A percentile compares a stretch with the other conserved stretches of the same genome.
phyloP scores from a whole-genome alignment of 192 early-diverging fungal species.

The Mortierella alpina region DNA sequence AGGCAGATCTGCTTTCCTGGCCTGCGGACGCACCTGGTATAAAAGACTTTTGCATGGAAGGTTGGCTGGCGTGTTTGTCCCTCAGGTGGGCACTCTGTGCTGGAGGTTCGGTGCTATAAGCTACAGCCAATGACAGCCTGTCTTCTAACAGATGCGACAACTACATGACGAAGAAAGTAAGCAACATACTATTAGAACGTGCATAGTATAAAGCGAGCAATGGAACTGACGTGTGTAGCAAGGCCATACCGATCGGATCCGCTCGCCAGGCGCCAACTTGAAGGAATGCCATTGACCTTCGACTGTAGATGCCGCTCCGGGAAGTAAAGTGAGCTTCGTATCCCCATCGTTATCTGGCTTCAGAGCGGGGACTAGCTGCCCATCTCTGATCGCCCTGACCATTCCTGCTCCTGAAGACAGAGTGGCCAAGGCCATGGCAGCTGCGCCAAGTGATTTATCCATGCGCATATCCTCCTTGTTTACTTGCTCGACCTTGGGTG shows the following conservation, averaged over 20 bases:
- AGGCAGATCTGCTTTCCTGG: background rate
- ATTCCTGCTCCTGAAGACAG: slow-evolving; percentile 22
- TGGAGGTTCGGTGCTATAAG: background rate
- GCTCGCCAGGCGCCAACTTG: too few species aligned
- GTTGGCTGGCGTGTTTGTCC: background rate
- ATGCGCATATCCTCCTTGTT: background rate
- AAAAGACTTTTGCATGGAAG: background rate
- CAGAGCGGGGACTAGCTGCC: too few species aligned
- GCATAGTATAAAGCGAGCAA: background rate
- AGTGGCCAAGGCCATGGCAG: slow-evolving; percentile 43
- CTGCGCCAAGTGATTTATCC: slow-evolving; percentile 30
- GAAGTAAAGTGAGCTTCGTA: background rate
- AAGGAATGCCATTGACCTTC: too few species aligned
- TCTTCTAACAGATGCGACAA: slow-evolving; percentile 35
- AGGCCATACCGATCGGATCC: too few species aligned
- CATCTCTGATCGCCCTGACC: background rate
- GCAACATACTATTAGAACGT: background rate
- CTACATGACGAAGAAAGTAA: background rate
- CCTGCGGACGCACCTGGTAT: too few species aligned
- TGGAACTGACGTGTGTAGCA: background rate
- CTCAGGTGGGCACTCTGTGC: background rate
- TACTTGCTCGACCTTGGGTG: background rate
- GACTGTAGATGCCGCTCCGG: background rate
- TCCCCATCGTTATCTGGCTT: background rate
- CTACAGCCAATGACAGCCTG: slow-evolving; percentile 13